Evolutionary conservation across 2,329 filamentous ascomycete genomes (phyloP).

Genomic region (Cladosporium colombiae): DNA sequence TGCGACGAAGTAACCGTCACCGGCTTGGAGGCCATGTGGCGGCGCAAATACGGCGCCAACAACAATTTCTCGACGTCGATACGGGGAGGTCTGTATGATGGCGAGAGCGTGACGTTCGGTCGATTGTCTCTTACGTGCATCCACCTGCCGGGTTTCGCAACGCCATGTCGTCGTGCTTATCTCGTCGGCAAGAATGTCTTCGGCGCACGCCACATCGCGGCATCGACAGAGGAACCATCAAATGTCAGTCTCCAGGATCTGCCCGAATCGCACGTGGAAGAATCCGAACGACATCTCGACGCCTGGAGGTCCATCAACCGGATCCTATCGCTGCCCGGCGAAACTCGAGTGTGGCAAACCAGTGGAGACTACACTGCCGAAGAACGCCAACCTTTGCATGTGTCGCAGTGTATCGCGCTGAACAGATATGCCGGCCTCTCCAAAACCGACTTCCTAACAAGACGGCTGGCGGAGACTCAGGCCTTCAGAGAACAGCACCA

Average conservation of each 20-base stretch:
- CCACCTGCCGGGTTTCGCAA: slow-evolving; percentile 14
- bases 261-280: not conserved
- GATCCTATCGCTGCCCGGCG: not conserved
- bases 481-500: not conserved
- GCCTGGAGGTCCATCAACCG: slow-evolving; percentile 13
- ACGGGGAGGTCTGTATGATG: slow-evolving; percentile 13
- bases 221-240: not conserved
- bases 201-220: slow-evolving; percentile 14
- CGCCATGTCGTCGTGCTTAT: slow-evolving; percentile 15
- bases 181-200: slow-evolving; percentile 16
- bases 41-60: slow-evolving; percentile 16
- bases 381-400: not conserved
- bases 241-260: not conserved
- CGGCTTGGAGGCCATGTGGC: slow-evolving; percentile 13
- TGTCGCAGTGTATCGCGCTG: not conserved
- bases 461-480: not conserved
- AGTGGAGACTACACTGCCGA: not conserved
- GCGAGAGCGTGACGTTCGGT: slow-evolving; percentile 5
- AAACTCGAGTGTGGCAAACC: slow-evolving; percentile 9
- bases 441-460: not conserved
- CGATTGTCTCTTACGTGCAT: slow-evolving; percentile 6
- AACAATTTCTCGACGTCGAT: slow-evolving; percentile 17
- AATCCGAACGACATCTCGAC: not conserved
- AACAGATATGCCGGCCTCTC: not conserved
- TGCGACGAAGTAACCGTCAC: slow-evolving; percentile 17